phyloP scores from a whole-genome alignment of 441 rosid genomes.

The Brassica hybrid region DNA sequence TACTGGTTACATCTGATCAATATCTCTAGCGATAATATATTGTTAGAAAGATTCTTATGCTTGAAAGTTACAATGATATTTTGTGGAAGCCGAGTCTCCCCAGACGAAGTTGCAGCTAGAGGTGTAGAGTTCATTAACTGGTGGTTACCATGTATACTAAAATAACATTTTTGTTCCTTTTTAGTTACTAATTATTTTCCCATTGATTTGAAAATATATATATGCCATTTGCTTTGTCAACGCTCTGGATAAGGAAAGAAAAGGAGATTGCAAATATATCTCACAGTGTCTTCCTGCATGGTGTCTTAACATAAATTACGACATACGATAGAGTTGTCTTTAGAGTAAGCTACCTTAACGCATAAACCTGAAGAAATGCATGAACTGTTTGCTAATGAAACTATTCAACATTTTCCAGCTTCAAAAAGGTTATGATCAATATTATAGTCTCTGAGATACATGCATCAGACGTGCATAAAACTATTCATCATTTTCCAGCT shows the following conservation, averaged over 20 bases:
- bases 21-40: neutral
- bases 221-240: no score
- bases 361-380: constrained; percentile 17
- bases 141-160: constrained; percentile 41
- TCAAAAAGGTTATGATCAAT: constrained; percentile 22
- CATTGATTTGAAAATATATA: neutral
- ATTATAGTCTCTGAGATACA: neutral
- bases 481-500: no score
- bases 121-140: constrained; percentile 76
- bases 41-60: constrained; percentile 9
- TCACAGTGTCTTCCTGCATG: constrained; percentile 52
- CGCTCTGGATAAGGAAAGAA: no score
- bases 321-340: constrained; percentile 40
- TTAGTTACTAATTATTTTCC: neutral
- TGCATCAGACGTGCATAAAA: neutral
- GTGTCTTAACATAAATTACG: constrained; percentile 31
- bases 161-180: neutral
- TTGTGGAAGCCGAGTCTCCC: constrained; percentile 66
- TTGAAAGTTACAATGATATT: constrained; percentile 59
- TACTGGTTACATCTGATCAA: neutral
- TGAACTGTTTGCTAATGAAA: constrained; percentile 12
- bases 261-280: no score
- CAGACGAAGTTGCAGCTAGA: constrained; percentile 77
- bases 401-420: constrained; percentile 48
- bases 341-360: constrained; percentile 56